phyloP scores from a whole-genome alignment of 169 alveolate genomes.

The Cryptosporidium andersoni region DNA sequence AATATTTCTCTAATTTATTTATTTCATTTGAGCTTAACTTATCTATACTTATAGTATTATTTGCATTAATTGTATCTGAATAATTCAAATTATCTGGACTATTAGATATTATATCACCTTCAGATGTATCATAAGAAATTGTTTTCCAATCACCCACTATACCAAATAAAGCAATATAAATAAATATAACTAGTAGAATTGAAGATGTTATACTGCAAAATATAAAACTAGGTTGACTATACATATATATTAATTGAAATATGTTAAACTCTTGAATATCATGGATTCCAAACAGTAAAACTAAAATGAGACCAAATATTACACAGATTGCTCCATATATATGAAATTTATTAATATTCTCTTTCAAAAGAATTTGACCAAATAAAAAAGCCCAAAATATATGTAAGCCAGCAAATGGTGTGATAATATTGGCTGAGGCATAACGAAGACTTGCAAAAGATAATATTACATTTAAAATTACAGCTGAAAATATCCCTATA shows the following conservation, averaged over 20 bases:
- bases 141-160: slow-evolving; percentile 1
- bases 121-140: too few species aligned
- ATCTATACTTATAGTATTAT: background rate
- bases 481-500: slow-evolving; percentile 45
- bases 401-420: slow-evolving; percentile 69
- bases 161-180: slow-evolving; percentile 49
- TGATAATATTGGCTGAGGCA: slow-evolving; percentile 64
- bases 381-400: slow-evolving; percentile 63
- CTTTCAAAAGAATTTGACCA: slow-evolving; percentile 33
- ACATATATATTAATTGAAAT: slow-evolving; percentile 8
- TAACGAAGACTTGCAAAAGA: slow-evolving; percentile 26
- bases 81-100: background rate
- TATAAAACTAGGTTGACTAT: slow-evolving; percentile 24
- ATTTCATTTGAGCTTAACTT: too few species aligned
- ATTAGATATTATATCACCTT: background rate
- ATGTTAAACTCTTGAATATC: slow-evolving; percentile 45
- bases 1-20: too few species aligned
- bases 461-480: slow-evolving; percentile 49
- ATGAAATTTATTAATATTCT: slow-evolving; percentile 23
- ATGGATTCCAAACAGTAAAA: slow-evolving; percentile 43
- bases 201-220: slow-evolving; percentile 5
- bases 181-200: slow-evolving; percentile 21
- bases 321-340: slow-evolving; percentile 45
- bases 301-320: slow-evolving; percentile 24
- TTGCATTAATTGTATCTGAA: background rate